Percentiles rank a stretch among this genome's conserved stretches.
Conservation (phyloP, 176 grass and related monocot genomes). For the Eleusine coracana region DNA sequence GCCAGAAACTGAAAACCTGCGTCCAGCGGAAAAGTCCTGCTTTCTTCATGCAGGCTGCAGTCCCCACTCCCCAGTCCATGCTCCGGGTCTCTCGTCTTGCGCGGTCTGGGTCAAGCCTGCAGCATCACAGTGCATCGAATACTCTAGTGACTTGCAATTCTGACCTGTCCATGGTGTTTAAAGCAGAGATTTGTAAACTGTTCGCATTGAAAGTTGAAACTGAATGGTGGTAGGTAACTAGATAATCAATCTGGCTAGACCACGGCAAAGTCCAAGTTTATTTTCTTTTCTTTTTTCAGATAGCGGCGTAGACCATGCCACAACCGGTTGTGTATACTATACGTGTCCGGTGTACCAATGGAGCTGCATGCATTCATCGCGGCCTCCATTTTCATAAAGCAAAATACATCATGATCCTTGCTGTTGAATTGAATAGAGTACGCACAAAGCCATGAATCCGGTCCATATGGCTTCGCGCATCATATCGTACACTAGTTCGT, state of each 20-base stretch:
- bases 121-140: not conserved
- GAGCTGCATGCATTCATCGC: not conserved
- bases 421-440: too few species aligned
- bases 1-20: not conserved
- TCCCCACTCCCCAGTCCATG: not conserved
- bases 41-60: too few species aligned
- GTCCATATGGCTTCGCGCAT: not conserved
- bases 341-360: not conserved
- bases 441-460: not conserved
- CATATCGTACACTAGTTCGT: too few species aligned
- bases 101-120: not conserved
- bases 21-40: not conserved
- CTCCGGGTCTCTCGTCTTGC: not conserved
- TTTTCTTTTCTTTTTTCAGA: not conserved
- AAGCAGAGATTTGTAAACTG: not conserved
- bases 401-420: not conserved
- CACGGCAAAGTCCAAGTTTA: not conserved
- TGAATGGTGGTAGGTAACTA: not conserved
- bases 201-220: not conserved
- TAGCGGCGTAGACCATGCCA: not conserved
- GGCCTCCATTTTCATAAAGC: not conserved
- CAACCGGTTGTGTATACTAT: not conserved
- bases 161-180: not conserved
- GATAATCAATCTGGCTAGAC: not conserved
- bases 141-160: not conserved